phyloP scores from a whole-genome alignment of 495 filamentous ascomycete genomes.

The Lophiotrema nucula region DNA sequence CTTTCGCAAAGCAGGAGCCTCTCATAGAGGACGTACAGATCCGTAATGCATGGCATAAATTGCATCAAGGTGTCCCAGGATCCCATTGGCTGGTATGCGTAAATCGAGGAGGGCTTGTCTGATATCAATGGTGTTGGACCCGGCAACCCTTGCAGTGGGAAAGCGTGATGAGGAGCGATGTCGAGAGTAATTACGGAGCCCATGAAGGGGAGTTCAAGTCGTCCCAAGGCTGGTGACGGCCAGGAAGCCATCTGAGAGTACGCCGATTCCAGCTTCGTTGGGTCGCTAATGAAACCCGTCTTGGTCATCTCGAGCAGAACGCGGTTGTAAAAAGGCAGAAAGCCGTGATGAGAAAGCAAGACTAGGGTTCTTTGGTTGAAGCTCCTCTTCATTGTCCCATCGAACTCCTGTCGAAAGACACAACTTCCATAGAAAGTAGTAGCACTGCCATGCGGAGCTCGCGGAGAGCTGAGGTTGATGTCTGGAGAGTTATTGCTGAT shows the following conservation, averaged over 20 bases:
- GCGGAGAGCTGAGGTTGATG: slow-evolving; percentile 30
- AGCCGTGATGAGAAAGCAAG: slow-evolving; percentile 37
- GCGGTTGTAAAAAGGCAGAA: slow-evolving; percentile 35
- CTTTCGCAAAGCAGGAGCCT: slow-evolving; percentile 39
- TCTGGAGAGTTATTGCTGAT: slow-evolving; percentile 39
- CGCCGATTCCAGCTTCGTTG: slow-evolving; percentile 33
- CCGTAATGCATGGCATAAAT: slow-evolving; percentile 36
- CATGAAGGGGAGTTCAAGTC: slow-evolving; percentile 37
- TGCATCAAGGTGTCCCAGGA: slow-evolving; percentile 36
- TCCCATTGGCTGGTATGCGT: slow-evolving; percentile 37
- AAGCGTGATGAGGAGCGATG: slow-evolving; percentile 37
- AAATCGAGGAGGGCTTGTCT: slow-evolving; percentile 24
- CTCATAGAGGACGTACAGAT: slow-evolving; percentile 39
- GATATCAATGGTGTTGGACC: slow-evolving; percentile 20
- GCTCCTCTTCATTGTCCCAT: slow-evolving; percentile 36
- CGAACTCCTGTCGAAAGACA: slow-evolving; percentile 40
- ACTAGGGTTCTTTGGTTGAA: slow-evolving; percentile 39
- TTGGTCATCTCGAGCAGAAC: slow-evolving; percentile 36
- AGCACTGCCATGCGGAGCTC: slow-evolving; percentile 35
- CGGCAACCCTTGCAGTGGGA: slow-evolving; percentile 39
- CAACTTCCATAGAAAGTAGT: slow-evolving; percentile 31
- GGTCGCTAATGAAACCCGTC: slow-evolving; percentile 32
- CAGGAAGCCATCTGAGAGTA: slow-evolving; percentile 35
- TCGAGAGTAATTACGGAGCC: slow-evolving; percentile 36
- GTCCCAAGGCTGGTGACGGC: slow-evolving; percentile 35